Conservation (phyloP, 768 basidiomycete species). For the Suillus subaureus region DNA sequence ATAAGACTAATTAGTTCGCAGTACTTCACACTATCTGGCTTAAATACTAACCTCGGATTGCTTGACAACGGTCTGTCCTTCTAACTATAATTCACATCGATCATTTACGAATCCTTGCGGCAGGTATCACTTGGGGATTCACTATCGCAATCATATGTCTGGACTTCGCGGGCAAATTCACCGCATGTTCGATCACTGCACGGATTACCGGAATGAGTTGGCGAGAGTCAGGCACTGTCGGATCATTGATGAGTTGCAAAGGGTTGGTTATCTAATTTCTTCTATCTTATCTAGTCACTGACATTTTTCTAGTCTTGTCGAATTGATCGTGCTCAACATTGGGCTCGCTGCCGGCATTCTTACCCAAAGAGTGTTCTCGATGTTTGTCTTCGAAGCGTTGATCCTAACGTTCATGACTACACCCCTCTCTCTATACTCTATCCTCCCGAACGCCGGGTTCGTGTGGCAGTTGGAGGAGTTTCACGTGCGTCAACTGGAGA, state of each 20-base stretch:
- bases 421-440: slow-evolving; percentile 68
- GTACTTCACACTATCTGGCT: slow-evolving; percentile 94
- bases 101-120: neutral
- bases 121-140: slow-evolving; percentile 86
- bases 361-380: slow-evolving; percentile 80
- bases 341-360: slow-evolving; percentile 82
- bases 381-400: slow-evolving; percentile 90
- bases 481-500: neutral
- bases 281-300: neutral
- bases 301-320: slow-evolving; percentile 63
- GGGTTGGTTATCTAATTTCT: slow-evolving; percentile 56
- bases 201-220: slow-evolving; percentile 69
- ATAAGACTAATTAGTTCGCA: slow-evolving; percentile 28
- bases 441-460: slow-evolving; percentile 60
- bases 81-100: neutral
- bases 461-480: slow-evolving; percentile 43
- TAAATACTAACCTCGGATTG: slow-evolving; percentile 88
- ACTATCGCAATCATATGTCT: slow-evolving; percentile 75
- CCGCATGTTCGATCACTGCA: slow-evolving; percentile 76
- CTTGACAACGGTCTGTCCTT: slow-evolving; percentile 64
- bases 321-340: slow-evolving; percentile 95
- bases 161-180: slow-evolving; percentile 89
- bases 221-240: slow-evolving; percentile 84
- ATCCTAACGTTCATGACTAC: slow-evolving; percentile 89
- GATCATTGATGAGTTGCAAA: slow-evolving; percentile 95